Evolutionary conservation across 352 stramenopile genomes (phyloP), one percentile per base, ranked within the genome.

Genomic region (Globisporangium paroecandrum): DNA sequence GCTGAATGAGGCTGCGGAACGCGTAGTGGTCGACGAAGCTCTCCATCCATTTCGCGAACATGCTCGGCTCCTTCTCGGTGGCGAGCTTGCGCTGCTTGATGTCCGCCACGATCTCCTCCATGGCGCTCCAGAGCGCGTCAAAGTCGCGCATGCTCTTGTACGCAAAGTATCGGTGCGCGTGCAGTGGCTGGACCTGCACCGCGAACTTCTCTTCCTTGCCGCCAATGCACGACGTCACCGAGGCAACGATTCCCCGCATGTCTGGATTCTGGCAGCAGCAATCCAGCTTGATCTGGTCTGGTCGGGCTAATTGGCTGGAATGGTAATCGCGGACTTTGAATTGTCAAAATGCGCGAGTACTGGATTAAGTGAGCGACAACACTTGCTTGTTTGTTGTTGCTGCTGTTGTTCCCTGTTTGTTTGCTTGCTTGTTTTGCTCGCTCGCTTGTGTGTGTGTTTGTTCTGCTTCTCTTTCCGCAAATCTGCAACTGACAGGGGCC

Each of bases 61-160:
- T 51, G 59, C 82, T 89, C 12, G 78, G 58, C 49, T 77, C 61
- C 41, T 69, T 69, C 27, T 62, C 65, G 10, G 49, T 20, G 34
- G 25, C 25, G 6, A 57, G 57, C 32, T 69, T 62, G 25, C 69
- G 75, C 38, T 70, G 70, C 72, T 90, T 86, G 65, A 87, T 71
- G 51, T 88, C 77, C n/a, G 62, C 66, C 24, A 74, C 81, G 25
- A 93, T 74, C 49, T 72, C 66, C 69, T 90, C 77, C 51, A 94
- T 70, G 9, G 83, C 75, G 66, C 64, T 66, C 83, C 83, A 94
- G 0, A 94, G 76, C 55, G 77, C 78, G 57, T 91, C 78, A 53
- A 94, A 94, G 57, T 94, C 84, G 71, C 58, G 66, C 74, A 92
- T 75, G 24, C 74, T 89, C 79, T 92, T 92, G 79, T 94, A 94